Percentiles rank a stretch among this genome's conserved stretches.
Conservation (phyloP, 2,329 filamentous ascomycete genomes). For the Trichoderma pleuroti region DNA sequence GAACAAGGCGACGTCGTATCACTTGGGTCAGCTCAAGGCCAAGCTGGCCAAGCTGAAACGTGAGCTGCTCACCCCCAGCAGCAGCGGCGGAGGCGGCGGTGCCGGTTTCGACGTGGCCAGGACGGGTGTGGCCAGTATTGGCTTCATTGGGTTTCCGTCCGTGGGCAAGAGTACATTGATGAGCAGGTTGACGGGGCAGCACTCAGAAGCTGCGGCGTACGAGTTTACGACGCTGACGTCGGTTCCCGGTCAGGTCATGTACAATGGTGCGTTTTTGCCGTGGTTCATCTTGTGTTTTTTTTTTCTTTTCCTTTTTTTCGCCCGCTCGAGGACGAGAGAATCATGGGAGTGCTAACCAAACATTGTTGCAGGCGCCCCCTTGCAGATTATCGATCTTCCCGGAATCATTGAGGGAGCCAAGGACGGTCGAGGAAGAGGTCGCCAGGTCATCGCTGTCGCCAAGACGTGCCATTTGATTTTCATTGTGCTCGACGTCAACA, state of each 20-base stretch:
- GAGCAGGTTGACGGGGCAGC: slow-evolving; percentile 89
- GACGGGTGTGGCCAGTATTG: slow-evolving; percentile 94
- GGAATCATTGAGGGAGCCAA: slow-evolving; percentile 99
- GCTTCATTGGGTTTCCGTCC: slow-evolving; percentile 97
- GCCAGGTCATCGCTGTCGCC: slow-evolving; percentile 96
- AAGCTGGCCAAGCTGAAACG: slow-evolving; percentile 97
- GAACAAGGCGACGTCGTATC: slow-evolving; percentile 92
- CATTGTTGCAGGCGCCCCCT: slow-evolving; percentile 63
- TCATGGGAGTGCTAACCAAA: slow-evolving; percentile 9
- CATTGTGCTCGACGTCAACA: slow-evolving; percentile 97
- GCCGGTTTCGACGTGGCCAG: slow-evolving; percentile 95
- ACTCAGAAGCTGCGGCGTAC: slow-evolving; percentile 95
- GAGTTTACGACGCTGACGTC: slow-evolving; percentile 98
- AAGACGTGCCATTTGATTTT: slow-evolving; percentile 99
- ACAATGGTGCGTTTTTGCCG: slow-evolving; percentile 66
- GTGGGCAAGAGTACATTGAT: slow-evolving; percentile 98
- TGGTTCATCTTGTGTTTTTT: neutral
- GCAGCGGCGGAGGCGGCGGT: slow-evolving; percentile 80
- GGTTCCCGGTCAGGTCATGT: slow-evolving; percentile 90
- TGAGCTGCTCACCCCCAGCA: slow-evolving; percentile 82
- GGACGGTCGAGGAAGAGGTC: slow-evolving; percentile 93
- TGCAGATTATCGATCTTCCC: slow-evolving; percentile 96
- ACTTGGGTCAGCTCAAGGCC: slow-evolving; percentile 94
- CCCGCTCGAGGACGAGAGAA: neutral
- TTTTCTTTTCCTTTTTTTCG: neutral